Evolutionary conservation across 495 filamentous ascomycete species (phyloP).

Genomic region (Jackrogersella minutella): DNA sequence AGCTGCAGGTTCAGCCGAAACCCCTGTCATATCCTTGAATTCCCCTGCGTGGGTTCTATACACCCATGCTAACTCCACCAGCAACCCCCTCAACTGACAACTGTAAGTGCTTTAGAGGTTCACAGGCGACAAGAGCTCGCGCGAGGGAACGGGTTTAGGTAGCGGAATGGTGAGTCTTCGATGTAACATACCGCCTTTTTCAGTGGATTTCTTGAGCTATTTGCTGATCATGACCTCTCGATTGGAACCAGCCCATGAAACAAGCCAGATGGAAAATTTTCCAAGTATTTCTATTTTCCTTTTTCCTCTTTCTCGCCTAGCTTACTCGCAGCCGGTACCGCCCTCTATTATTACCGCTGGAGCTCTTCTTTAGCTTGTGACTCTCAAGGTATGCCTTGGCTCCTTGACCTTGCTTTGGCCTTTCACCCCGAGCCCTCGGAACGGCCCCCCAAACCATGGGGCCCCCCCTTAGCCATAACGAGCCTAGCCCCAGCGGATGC

Average conservation of each 20-base stretch:
- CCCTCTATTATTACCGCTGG: constrained; percentile 9
- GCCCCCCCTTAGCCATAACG: constrained; percentile 11
- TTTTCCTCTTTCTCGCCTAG: constrained; percentile 23
- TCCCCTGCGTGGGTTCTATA: constrained; percentile 37
- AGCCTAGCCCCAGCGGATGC: constrained; percentile 8
- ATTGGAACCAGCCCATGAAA: constrained; percentile 33
- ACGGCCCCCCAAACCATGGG: neutral
- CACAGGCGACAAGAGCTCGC: constrained; percentile 8
- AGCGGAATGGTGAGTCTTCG: constrained; percentile 14
- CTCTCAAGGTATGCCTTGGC: constrained; percentile 11
- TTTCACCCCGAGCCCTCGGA: constrained; percentile 25
- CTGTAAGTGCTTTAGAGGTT: constrained; percentile 38
- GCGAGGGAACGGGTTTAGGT: constrained; percentile 7
- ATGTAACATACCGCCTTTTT: constrained; percentile 39
- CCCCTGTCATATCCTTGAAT: constrained; percentile 39
- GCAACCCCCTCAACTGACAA: constrained; percentile 40
- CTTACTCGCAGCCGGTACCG: constrained; percentile 20
- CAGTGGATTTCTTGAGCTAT: constrained; percentile 19
- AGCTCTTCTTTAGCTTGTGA: neutral
- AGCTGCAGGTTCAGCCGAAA: constrained; percentile 40
- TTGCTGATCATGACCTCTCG: constrained; percentile 38
- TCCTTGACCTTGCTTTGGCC: constrained; percentile 6
- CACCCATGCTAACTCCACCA: constrained; percentile 32
- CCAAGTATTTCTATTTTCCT: constrained; percentile 27
- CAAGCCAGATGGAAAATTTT: constrained; percentile 26